Base-by-base conservation (phyloP, 805 yeast genomes). In the Metschnikowia reukaufii region DNA sequence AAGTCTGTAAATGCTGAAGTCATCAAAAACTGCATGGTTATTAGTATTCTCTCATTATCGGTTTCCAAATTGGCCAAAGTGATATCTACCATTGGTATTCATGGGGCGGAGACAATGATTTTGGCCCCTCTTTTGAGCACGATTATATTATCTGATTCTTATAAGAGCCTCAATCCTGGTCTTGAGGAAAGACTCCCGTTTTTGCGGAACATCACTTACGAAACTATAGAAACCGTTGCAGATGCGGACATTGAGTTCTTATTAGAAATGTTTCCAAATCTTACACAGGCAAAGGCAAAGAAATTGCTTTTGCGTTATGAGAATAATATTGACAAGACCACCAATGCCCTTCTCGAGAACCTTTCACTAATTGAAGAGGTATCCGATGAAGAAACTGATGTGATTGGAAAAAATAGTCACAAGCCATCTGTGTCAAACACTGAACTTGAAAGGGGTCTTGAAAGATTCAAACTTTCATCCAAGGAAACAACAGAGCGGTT, bases 181-280 rank as follows among this genome's bases (percentile, higher is more conserved):
- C 55, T 84, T 18, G 73, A 68, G 18, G 75, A 72, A n/a, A 70
- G 76, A 53, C 54, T 84, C 2, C 77, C 76, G 2, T 80, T 77
- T 50, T 60, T 84, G 48, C 65, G 60, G 17, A 49, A 49, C 25
- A 38, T 58, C 4, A 20, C 45, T 6, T 45, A 50, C 13, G 64
- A 35, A 36, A 46, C 31, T 4, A 54, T 42, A 2, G 46, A 43
- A 1, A 42, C 36, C 3, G 61, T 52, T 16, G 50, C 55, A 25
- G 64, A 67, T 27, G 67, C 63, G 2, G 68, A 74, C 36, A 68
- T 84, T 1, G 58, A 63, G 15, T 66, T 67, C 20, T 56, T 77
- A 36, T 48, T 61, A n/a, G 88, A 83, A 27, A 61, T 90, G 50
- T 87, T 89, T 60, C 96, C 96, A 0, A 76, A 76, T 33, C 61